Base-by-base conservation (phyloP, 257 asterid genomes). In the Fraxinus pennsylvanica region DNA sequence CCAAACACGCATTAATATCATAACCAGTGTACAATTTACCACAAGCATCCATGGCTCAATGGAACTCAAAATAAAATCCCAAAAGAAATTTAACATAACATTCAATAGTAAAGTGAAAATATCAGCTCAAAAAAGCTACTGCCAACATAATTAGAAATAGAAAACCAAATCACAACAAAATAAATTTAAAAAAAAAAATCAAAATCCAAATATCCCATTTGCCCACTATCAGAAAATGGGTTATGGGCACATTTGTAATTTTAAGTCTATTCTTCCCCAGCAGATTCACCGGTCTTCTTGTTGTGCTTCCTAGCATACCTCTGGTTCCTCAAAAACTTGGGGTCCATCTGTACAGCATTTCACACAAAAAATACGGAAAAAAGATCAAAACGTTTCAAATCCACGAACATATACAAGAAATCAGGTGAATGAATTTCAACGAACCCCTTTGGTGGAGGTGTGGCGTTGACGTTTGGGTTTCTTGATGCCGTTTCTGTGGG, bases 221-320 rank as follows among this genome's bases (percentile, higher is more conserved):
- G 57, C 57, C 57, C n/a, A 47, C n/a, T 47, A 1, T 47, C n/a
- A 47, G 57, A 15, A 47, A 47, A 47, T 47, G n/a, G n/a, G n/a
- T 47, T 14, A 47, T 14, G 57, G 57, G 19, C 57, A 47, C n/a
- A 47, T 47, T 47, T 47, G n/a, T 47, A 13, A 47, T 4, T 47
- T 47, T 14, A 47, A 74, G 61, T 89, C 84, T 85, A 87, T 79
- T 91, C 92, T 80, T 92, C 90, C 4, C 47, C 93, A 27, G 85
- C 84, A 29, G 30, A 80, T 33, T 80, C 94, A 10, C 57, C 88
- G 61, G 19, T 74, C 78, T 83, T 91, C 45, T 86, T 88, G 90
- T 92, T 92, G 85, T 92, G 97, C 89, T 91, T 92, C 87, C 96
- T 90, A 1, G 96, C 97, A 74, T 92, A 92, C 97, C 97, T 92